Percentiles rank a stretch among this genome's conserved stretches.
Conservation (phyloP, 176 grass and related monocot species). For the Areca catechu region DNA sequence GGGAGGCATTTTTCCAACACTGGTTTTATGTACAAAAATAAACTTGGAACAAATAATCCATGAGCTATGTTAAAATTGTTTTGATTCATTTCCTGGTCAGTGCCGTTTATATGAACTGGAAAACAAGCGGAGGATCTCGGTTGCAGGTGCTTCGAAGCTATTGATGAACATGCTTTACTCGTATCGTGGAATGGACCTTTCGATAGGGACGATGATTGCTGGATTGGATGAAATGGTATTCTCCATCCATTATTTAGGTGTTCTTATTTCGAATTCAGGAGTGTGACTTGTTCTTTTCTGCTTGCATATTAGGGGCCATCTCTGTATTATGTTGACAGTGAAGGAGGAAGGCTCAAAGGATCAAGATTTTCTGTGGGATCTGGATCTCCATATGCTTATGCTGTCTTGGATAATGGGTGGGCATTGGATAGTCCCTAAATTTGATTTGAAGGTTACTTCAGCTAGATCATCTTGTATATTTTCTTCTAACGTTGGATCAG, state of each 20-base stretch:
- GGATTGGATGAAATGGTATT: slow-evolving; percentile 91
- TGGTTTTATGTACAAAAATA: no score
- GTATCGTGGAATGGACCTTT: slow-evolving; percentile 78
- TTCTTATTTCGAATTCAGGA: no score
- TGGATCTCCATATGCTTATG: slow-evolving; percentile 92
- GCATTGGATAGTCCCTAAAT: slow-evolving; percentile 4
- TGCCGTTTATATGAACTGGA: slow-evolving; percentile 80
- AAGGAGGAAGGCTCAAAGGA: slow-evolving; percentile 82
- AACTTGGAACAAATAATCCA: no score
- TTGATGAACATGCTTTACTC: slow-evolving; percentile 87
- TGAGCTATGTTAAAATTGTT: no score
- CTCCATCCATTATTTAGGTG: no score
- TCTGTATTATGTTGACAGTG: slow-evolving; percentile 94
- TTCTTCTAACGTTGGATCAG: slow-evolving; percentile 31
- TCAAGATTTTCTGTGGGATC: slow-evolving; percentile 84
- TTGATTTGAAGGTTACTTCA: background rate
- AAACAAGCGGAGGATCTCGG: slow-evolving; percentile 89
- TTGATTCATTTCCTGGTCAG: slow-evolving; percentile 31
- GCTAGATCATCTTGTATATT: slow-evolving; percentile 8
- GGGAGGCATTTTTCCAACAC: no score
- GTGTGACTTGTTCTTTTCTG: no score
- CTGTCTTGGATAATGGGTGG: slow-evolving; percentile 74
- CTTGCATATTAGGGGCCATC: slow-evolving; percentile 49
- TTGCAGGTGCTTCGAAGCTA: slow-evolving; percentile 72
- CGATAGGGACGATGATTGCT: slow-evolving; percentile 93